These are phyloP conservation scores for Abelmoschus esculentus DNA, from an alignment of 345 rosid genomes.

Conservation along the genomic window DNA sequence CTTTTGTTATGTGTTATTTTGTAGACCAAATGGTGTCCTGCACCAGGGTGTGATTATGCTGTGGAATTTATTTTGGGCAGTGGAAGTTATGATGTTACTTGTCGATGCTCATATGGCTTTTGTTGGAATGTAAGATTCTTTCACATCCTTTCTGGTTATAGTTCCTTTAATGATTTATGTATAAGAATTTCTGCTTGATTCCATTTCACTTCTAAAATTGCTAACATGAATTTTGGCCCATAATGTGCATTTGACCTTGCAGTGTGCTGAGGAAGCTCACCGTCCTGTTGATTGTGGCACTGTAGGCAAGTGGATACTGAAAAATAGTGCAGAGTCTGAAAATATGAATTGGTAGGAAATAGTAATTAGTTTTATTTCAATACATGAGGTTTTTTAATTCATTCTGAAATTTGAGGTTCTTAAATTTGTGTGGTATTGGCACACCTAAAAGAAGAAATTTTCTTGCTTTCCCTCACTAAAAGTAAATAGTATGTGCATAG, in stretches of 20 bases:
- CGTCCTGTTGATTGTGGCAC: conserved; percentile 99
- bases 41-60: conserved; percentile 84
- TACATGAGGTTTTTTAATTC: background rate
- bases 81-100: conserved; percentile 70
- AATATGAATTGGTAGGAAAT: conserved; percentile 77
- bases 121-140: conserved; percentile 72
- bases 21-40: conserved; percentile 92
- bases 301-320: conserved; percentile 83
- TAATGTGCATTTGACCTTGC: background rate
- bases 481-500: background rate
- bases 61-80: conserved; percentile 64
- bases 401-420: background rate
- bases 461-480: background rate
- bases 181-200: background rate
- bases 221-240: background rate
- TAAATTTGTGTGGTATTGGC: background rate
- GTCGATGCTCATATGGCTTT: conserved; percentile 60
- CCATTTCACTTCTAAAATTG: background rate
- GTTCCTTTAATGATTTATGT: background rate
- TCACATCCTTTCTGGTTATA: background rate
- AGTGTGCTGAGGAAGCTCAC: conserved; percentile 94
- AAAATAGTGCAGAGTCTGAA: conserved; percentile 97
- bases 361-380: background rate
- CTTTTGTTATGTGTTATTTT: background rate
- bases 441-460: background rate